Evolutionary conservation across 495 filamentous ascomycete genomes (phyloP).

Genomic region (Xylaria intraflava): DNA sequence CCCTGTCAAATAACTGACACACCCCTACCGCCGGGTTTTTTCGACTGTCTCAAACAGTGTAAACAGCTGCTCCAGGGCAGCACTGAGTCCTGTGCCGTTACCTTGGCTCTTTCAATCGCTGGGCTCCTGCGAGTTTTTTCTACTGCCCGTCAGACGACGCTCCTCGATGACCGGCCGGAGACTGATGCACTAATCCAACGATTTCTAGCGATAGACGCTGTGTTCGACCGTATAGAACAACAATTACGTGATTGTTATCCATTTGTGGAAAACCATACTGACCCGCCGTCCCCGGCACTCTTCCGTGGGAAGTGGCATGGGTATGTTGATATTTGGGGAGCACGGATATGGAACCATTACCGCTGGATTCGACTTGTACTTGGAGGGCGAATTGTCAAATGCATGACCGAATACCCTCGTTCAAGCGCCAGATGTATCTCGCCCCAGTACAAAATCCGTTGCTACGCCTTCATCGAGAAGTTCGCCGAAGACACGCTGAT

Average conservation of each 20-base stretch:
- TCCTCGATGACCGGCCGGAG: conserved; percentile 28
- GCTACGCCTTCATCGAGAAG: conserved; percentile 24
- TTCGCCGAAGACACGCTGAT: conserved; percentile 36
- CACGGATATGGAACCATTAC: conserved; percentile 56
- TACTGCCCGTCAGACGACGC: conserved; percentile 18
- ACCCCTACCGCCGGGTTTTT: conserved; percentile 29
- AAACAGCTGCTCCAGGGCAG: conserved; percentile 17
- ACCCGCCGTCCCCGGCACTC: conserved; percentile 34
- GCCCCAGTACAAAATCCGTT: conserved; percentile 26
- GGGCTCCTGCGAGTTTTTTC: conserved; percentile 29
- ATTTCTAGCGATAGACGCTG: conserved; percentile 28
- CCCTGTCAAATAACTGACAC: conserved; percentile 25
- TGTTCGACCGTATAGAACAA: conserved; percentile 30
- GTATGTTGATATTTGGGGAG: conserved; percentile 52
- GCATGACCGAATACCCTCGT: conserved; percentile 23
- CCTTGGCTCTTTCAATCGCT: conserved; percentile 27
- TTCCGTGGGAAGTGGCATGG: conserved; percentile 55
- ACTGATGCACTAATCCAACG: conserved; percentile 26
- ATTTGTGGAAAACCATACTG: conserved; percentile 14
- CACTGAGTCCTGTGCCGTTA: conserved; percentile 22
- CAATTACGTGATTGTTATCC: conserved; percentile 26
- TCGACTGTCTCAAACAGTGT: conserved; percentile 30
- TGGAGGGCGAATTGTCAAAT: conserved; percentile 45
- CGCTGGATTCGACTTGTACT: conserved; percentile 54
- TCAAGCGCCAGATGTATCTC: conserved; percentile 32